Base-by-base conservation (phyloP, 2,329 filamentous ascomycete genomes). In the Penicillium sp. region DNA sequence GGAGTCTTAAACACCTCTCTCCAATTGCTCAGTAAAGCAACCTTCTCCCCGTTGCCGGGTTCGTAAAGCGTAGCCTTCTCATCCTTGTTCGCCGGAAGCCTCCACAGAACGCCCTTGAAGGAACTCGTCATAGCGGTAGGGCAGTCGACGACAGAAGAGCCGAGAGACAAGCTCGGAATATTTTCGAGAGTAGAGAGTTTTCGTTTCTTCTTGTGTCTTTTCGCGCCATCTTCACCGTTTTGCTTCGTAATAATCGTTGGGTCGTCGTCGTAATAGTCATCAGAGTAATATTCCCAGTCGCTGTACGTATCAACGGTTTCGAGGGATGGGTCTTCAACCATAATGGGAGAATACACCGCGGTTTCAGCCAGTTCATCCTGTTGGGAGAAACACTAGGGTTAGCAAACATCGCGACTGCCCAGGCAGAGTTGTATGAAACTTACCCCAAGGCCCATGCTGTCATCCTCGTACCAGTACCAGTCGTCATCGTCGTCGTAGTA, bases 21-120 rank as follows among this genome's bases (percentile, higher is more conserved):
- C 75, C 77, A 79, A 61, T 79, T 74, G 60, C 74, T 72, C 48
- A 79, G 65, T 18, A 79, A 59, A 1, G 77, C 69, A 0, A 79
- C 74, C 52, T 72, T 72, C 21, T 75, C 71, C 3, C 72, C 72
- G 3, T 71, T 63, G 3, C 74, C 75, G 0, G 71, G 71, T 26
- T 73, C 66, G 52, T 76, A 73, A 11, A 71, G 57, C 20, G 69
- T 61, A 2, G 61, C 48, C 9, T 69, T 56, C 16, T 56, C 61
- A 3, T 68, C 64, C 52, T 67, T 58, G 6, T 43, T 38, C 5
- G 60, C 60, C 3, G 67, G 62, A 2, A 62, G 64, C 51, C 68
- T 71, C 74, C 75, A 78, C 3, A 77, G 63, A 5, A 76, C 72
- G 11, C 73, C 69, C 46, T 73, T 70, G 56, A 75, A 76, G 0